phyloP scores from a whole-genome alignment of 2,329 filamentous ascomycete species.

The Conoideocrella luteorostrata region DNA sequence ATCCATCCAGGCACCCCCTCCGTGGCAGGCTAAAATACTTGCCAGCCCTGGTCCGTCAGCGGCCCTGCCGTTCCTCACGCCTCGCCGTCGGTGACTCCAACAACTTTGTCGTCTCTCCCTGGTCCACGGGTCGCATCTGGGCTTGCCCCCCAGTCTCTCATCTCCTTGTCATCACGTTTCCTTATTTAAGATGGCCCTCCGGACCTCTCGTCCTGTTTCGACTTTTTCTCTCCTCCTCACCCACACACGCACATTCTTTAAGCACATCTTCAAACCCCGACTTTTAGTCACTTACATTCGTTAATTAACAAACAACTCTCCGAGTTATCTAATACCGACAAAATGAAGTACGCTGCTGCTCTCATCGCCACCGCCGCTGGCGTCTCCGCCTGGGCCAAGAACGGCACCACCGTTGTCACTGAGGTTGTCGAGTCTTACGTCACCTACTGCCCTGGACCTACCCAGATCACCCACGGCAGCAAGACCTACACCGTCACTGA shows the following conservation, averaged over 20 bases:
- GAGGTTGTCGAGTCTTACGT: conserved; percentile 60
- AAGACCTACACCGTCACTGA: conserved; percentile 64
- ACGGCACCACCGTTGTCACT: conserved; percentile 52
- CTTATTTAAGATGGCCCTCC: conserved; percentile 46
- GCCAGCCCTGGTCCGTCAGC: neutral
- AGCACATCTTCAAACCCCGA: conserved; percentile 36
- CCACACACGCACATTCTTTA: conserved; percentile 42
- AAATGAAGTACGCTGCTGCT: conserved; percentile 58
- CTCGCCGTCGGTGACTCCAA: conserved; percentile 6
- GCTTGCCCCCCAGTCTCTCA: conserved; percentile 12
- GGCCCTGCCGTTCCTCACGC: conserved; percentile 1
- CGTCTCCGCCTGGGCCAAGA: conserved; percentile 13
- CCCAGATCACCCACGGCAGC: conserved; percentile 55
- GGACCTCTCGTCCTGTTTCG: conserved; percentile 24
- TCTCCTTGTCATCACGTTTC: conserved; percentile 11
- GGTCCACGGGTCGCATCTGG: conserved; percentile 2
- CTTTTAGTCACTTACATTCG: conserved; percentile 55
- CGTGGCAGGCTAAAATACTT: neutral
- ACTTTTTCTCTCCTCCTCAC: conserved; percentile 35
- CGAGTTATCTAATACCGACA: conserved; percentile 43
- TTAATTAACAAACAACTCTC: conserved; percentile 31
- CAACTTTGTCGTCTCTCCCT: conserved; percentile 8
- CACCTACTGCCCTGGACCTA: conserved; percentile 67
- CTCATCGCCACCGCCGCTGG: conserved; percentile 42
- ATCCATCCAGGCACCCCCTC: neutral